Conservation (phyloP, 1,139 yeast genomes). For the Yamadazyma trypodendri region DNA sequence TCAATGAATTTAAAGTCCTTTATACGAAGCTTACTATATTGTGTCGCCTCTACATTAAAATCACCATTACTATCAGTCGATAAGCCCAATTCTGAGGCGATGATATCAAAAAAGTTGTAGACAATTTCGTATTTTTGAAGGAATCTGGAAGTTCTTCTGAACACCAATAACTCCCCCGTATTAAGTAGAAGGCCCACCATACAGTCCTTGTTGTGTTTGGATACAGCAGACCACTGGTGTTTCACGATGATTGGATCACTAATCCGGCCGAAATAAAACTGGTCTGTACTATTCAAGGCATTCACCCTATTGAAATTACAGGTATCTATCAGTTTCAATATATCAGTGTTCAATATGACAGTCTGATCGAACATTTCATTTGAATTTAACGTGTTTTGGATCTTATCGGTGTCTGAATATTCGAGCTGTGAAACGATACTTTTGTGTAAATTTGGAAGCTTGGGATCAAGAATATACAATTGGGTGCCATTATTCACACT, state of each 20-base stretch:
- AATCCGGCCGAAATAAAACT: constrained; percentile 29
- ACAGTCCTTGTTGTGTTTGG: constrained; percentile 26
- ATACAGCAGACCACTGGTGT: constrained; percentile 37
- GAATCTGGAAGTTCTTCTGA: constrained; percentile 26
- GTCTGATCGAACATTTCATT: constrained; percentile 29
- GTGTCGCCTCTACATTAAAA: constrained; percentile 18
- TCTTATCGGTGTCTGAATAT: constrained; percentile 4
- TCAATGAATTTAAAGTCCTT: constrained; percentile 29
- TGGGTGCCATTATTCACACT: constrained; percentile 38
- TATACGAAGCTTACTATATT: constrained; percentile 25
- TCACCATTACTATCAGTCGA: constrained; percentile 13
- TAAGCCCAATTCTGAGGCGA: constrained; percentile 22
- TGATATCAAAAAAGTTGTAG: constrained; percentile 27
- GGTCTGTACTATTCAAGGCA: constrained; percentile 28
- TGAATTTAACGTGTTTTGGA: constrained; percentile 24
- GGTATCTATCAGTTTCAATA: constrained; percentile 27
- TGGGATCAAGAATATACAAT: constrained; percentile 39
- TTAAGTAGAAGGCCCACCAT: constrained; percentile 36
- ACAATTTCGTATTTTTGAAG: constrained; percentile 25
- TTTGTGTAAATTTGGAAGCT: constrained; percentile 35
- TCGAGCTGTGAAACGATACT: constrained; percentile 19
- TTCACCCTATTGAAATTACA: constrained; percentile 28
- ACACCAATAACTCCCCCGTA: constrained; percentile 38
- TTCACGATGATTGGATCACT: constrained; percentile 34
- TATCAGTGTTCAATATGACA: constrained; percentile 29